Percentiles rank a stretch among this genome's conserved stretches.
Conservation (phyloP, 2,329 filamentous ascomycete genomes). For the Calycina marina region DNA sequence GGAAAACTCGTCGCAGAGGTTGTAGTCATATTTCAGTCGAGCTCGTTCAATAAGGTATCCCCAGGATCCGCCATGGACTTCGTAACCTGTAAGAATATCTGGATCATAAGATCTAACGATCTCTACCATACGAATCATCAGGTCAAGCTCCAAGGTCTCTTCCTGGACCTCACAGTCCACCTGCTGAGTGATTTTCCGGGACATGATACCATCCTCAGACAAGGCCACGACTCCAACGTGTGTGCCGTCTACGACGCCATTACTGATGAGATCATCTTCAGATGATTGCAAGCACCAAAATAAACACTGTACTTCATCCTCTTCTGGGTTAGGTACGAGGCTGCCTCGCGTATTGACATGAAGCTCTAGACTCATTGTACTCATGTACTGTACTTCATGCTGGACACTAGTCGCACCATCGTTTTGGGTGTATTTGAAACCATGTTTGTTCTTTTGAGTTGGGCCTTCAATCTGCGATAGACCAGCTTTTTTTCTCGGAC, state of each 20-base stretch:
- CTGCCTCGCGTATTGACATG: constrained; percentile 78
- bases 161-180: constrained; percentile 50
- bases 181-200: constrained; percentile 46
- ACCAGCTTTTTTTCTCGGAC: constrained; percentile 19
- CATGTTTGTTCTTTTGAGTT: constrained; percentile 68
- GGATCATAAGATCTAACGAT: constrained; percentile 76
- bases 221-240: constrained; percentile 61
- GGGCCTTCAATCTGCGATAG: constrained; percentile 81
- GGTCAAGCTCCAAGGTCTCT: constrained; percentile 67
- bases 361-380: constrained; percentile 83
- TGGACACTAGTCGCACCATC: constrained; percentile 54
- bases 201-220: constrained; percentile 43
- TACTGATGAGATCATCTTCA: constrained; percentile 39
- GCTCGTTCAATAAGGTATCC: constrained; percentile 90
- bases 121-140: constrained; percentile 75
- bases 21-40: constrained; percentile 71
- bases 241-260: constrained; percentile 32
- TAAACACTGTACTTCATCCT: constrained; percentile 76
- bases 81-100: constrained; percentile 86
- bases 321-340: constrained; percentile 74
- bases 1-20: constrained; percentile 83
- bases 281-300: constrained; percentile 85
- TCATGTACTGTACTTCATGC: constrained; percentile 89
- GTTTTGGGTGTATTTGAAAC: constrained; percentile 76
- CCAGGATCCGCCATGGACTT: constrained; percentile 89